Base-by-base conservation (phyloP, 164 flowering plant genomes). In the Liriodendron chinense region DNA sequence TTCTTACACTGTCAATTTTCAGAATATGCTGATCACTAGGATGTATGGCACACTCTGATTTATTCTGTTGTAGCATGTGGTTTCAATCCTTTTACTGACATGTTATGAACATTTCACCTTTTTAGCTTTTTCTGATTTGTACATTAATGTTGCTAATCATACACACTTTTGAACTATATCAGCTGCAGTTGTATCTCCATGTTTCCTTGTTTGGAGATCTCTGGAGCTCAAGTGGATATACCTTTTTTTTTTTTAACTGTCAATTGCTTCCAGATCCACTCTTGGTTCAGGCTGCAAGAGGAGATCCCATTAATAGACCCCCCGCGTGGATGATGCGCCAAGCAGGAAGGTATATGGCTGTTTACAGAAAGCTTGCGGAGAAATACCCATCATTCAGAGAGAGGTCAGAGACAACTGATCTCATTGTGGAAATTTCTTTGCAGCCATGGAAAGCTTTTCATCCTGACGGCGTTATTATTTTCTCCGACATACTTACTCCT, bases 321-420 rank as follows among this genome's bases (percentile, higher is more conserved):
- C 99, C 99, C 65, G 99, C 99, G 79, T 96, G 99, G 99, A 96
- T 96, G 98, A 96, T 96, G 98, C 94, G 99, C 59, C 99, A 96
- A 78, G 98, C 98, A 59, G 99, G 99, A 89, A 92, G 99, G 91
- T 96, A 93, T 81, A 96, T 96, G 99, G 98, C 98, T 82, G 87
- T 86, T 72, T 96, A 96, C 84, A 84, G 81, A 84, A 84, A 81
- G 81, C 98, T 96, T 85, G 98, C 98, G 53, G 91, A 93, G 91
- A 93, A 91, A 86, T 75, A 90, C 72, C 99, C 99, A 65, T 93
- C 98, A 73, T 96, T 96, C 88, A 83, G 99, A 79, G 89, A 91
- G 96, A 88, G 99, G 79, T 95, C 99, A 82, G 99, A 95, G 89
- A 95, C 93, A 74, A 92, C 93, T 78, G 98, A 95, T 90, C 97